phyloP scores from a whole-genome alignment of 495 filamentous ascomycete genomes.

The Trichoderma gamsii region DNA sequence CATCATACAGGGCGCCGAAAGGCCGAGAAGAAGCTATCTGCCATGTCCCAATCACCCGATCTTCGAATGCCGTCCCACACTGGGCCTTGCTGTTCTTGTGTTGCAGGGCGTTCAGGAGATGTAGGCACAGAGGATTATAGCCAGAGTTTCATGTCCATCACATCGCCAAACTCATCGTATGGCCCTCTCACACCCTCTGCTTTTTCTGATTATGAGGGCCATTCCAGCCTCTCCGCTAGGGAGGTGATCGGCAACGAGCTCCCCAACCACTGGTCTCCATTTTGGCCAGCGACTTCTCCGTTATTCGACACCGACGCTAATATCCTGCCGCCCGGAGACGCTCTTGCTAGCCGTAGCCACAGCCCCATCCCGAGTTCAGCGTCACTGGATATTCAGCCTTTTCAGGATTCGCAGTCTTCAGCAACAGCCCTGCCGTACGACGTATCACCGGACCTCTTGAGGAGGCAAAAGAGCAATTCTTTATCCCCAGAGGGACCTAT shows the following conservation, averaged over 20 bases:
- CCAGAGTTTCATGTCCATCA: constrained; percentile 1
- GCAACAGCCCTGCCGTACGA: not conserved
- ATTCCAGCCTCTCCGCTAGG: not conserved
- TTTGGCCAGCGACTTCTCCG: not conserved
- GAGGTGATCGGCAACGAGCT: not conserved
- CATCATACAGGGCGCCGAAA: not conserved
- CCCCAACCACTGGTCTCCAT: not conserved
- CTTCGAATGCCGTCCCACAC: not conserved
- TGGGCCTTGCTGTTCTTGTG: not conserved
- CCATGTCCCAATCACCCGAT: not conserved
- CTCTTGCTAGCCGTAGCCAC: not conserved
- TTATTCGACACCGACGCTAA: not conserved
- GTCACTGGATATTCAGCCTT: not conserved
- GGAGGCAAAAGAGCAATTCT: not conserved
- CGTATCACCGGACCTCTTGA: not conserved
- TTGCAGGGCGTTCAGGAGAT: not conserved
- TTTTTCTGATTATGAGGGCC: not conserved
- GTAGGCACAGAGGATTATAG: not conserved
- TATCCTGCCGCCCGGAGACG: not conserved
- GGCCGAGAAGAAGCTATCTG: constrained; percentile 1
- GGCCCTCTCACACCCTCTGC: not conserved
- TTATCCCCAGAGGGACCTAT: not conserved
- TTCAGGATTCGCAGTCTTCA: not conserved
- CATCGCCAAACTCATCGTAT: constrained; percentile 2
- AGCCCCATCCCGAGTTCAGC: not conserved